A percentile compares a stretch with the other conserved stretches of the same genome.
Conservation (phyloP, 2,329 filamentous ascomycete genomes). For the Pseudogymnoascus sp. region DNA sequence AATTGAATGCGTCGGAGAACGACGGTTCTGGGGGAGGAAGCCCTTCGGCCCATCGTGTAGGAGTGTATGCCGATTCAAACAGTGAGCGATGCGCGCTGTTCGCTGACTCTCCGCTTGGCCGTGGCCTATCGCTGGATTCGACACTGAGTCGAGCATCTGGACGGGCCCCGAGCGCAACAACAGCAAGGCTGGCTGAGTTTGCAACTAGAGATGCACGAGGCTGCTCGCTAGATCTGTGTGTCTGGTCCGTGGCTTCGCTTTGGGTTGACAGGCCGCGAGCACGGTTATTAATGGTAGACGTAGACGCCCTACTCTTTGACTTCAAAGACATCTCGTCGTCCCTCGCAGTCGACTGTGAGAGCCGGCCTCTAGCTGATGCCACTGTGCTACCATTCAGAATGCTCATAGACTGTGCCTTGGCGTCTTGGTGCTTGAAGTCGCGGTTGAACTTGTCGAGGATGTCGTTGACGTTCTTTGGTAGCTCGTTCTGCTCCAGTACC, state of each 20-base stretch:
- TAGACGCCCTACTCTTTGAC: conserved; percentile 23
- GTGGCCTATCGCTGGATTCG: conserved; percentile 1
- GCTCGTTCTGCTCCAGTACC: conserved; percentile 56
- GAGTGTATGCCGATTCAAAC: not conserved
- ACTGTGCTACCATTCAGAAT: conserved; percentile 64
- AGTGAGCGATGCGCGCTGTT: not conserved
- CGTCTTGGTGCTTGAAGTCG: conserved; percentile 70
- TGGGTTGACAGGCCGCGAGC: conserved; percentile 52
- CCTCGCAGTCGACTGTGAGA: conserved; percentile 33
- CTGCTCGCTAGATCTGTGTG: not conserved
- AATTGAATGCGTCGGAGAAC: conserved; percentile 74
- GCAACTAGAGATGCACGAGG: not conserved
- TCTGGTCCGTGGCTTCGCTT: conserved; percentile 44
- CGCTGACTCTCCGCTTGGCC: conserved; percentile 3
- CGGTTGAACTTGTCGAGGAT: conserved; percentile 70
- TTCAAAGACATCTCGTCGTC: conserved; percentile 29
- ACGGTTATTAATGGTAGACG: conserved; percentile 28
- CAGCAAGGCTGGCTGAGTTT: not conserved
- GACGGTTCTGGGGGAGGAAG: conserved; percentile 36
- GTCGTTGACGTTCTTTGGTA: conserved; percentile 59
- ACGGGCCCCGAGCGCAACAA: not conserved
- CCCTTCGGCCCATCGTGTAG: not conserved
- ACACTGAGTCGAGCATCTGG: not conserved
- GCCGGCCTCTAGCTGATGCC: conserved; percentile 13
- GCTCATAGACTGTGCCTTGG: conserved; percentile 59